Percentiles rank a stretch among this genome's conserved stretches.
Evolutionary conservation across 164 flowering plant species (phyloP).

Genomic region (Euptelea pleiosperma): DNA sequence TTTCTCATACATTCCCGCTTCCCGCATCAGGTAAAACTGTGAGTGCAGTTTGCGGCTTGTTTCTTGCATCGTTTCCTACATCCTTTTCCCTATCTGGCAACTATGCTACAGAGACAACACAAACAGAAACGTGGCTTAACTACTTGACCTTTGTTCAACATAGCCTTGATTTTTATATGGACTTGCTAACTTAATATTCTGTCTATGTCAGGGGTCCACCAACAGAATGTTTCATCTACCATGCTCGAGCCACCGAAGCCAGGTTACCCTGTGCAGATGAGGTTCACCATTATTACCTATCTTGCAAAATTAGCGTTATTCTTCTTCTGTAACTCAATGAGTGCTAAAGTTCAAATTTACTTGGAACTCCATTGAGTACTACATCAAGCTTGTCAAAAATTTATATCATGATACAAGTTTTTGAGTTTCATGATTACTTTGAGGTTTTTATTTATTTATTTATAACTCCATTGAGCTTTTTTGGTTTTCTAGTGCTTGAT

Average conservation of each 20-base stretch:
- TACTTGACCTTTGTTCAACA: not conserved
- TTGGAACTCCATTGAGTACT: too few species aligned
- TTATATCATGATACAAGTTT: too few species aligned
- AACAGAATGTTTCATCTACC: conserved; percentile 85
- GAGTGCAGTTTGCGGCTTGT: too few species aligned
- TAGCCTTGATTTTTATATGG: too few species aligned
- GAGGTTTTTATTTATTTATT: not conserved
- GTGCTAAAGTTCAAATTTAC: too few species aligned
- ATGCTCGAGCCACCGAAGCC: conserved; percentile 85
- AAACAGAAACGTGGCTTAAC: not conserved
- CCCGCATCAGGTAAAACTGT: too few species aligned
- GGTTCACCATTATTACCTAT: conserved; percentile 10
- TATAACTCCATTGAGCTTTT: not conserved
- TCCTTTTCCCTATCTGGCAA: too few species aligned
- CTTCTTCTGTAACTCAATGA: not conserved
- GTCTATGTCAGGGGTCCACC: conserved; percentile 80
- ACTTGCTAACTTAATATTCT: conserved; percentile 8
- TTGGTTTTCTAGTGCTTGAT: not conserved
- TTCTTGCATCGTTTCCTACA: too few species aligned
- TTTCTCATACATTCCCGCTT: too few species aligned
- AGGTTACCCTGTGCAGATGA: conserved; percentile 40
- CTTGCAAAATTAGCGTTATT: not conserved
- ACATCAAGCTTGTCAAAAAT: too few species aligned
- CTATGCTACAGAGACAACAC: not conserved
- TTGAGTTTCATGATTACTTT: not conserved